Percentiles rank a stretch among this genome's conserved stretches.
These are phyloP conservation scores for Coemansia javaensis DNA, from an alignment of 192 early-diverging fungal genomes.

Conservation along the genomic window DNA sequence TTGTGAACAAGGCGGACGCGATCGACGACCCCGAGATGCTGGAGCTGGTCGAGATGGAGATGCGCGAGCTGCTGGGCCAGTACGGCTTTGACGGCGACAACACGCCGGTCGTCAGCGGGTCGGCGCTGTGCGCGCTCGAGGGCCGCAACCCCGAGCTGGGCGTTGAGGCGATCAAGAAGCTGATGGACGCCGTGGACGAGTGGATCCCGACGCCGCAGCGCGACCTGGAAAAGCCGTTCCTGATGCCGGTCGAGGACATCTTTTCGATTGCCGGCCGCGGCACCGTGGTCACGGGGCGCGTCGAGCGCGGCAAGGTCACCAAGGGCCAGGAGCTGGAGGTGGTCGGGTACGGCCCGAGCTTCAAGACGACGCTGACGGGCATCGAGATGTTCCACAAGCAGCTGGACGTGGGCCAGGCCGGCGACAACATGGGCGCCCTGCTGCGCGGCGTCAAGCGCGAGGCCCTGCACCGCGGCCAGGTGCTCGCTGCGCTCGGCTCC, in stretches of 20 bases:
- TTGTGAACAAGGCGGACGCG: slow-evolving; percentile 98
- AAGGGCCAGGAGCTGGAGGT: slow-evolving; percentile 97
- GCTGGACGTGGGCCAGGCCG: slow-evolving; percentile 93
- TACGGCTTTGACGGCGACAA: slow-evolving; percentile 93
- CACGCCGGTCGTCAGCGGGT: slow-evolving; percentile 86
- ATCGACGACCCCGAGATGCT: slow-evolving; percentile 96
- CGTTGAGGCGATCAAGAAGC: slow-evolving; percentile 78
- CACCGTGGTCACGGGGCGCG: slow-evolving; percentile 92
- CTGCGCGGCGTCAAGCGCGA: slow-evolving; percentile 97
- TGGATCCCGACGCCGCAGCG: slow-evolving; percentile 88
- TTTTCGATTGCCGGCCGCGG: slow-evolving; percentile 98
- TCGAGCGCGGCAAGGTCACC: slow-evolving; percentile 86
- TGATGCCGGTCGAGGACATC: slow-evolving; percentile 98
- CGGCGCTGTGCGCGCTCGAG: slow-evolving; percentile 93
- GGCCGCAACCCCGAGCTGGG: slow-evolving; percentile 86
- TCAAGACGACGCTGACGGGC: slow-evolving; percentile 94
- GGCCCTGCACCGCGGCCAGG: slow-evolving; percentile 90
- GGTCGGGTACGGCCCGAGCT: slow-evolving; percentile 83
- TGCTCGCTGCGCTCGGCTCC: slow-evolving; percentile 84
- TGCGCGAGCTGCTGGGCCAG: slow-evolving; percentile 87
- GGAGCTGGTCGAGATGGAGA: slow-evolving; percentile 98
- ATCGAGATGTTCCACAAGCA: slow-evolving; percentile 99
- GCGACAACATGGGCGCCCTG: slow-evolving; percentile 97
- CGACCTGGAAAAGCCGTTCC: slow-evolving; percentile 97
- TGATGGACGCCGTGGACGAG: slow-evolving; percentile 89